These are phyloP conservation scores for Fusarium sp. DNA, from an alignment of 2,329 filamentous ascomycete species.

Conservation along the genomic window DNA sequence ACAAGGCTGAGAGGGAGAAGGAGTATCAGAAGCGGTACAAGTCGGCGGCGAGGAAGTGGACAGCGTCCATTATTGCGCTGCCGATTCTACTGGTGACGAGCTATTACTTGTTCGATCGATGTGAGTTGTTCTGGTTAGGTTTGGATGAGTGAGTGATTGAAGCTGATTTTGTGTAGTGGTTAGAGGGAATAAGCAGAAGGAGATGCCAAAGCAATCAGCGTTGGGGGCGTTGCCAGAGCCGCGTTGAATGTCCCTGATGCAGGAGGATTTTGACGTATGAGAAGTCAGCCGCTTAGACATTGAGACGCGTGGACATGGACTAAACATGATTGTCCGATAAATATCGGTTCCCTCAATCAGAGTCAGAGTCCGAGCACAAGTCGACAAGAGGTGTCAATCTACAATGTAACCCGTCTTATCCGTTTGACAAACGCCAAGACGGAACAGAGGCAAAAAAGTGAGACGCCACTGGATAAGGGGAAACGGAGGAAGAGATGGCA, in stretches of 20 bases:
- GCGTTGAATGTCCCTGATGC: background rate
- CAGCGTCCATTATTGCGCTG: constrained; percentile 62
- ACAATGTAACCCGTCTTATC: constrained; percentile 4
- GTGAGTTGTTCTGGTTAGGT: constrained; percentile 49
- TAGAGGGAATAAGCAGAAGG: constrained; percentile 48
- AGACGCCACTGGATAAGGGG: constrained; percentile 2
- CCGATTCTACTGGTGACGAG: constrained; percentile 68
- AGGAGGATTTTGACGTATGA: background rate
- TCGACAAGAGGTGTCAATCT: background rate
- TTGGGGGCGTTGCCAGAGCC: background rate
- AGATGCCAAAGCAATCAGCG: constrained; percentile 5
- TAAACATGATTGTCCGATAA: background rate
- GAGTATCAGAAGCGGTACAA: constrained; percentile 60
- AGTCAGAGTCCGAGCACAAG: background rate
- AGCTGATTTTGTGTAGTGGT: constrained; percentile 43
- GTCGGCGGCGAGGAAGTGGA: constrained; percentile 59
- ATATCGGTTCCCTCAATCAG: background rate
- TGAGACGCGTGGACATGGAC: background rate
- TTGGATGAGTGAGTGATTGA: too few relatives aligned
- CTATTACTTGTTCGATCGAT: constrained; percentile 64
- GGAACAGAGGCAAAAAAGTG: background rate
- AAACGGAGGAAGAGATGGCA: background rate
- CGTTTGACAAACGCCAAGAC: constrained; percentile 1
- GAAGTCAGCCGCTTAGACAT: background rate
- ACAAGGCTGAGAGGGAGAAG: constrained; percentile 37